Evolutionary conservation across 495 filamentous ascomycete species (phyloP).

Genomic region (Astrocystis sublimbata): DNA sequence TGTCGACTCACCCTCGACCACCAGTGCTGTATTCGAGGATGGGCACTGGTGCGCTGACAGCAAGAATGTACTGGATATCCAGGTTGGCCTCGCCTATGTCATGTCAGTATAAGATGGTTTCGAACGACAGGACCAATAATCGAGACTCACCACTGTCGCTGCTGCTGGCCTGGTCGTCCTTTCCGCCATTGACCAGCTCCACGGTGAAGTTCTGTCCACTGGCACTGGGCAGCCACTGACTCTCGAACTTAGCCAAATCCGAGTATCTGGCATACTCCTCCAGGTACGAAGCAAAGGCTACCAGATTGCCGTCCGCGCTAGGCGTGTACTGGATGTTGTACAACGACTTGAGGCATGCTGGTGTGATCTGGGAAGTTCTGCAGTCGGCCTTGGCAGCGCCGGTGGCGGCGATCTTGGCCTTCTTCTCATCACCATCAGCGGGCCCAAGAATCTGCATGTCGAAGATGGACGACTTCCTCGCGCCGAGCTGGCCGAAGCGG

Average conservation of each 20-base stretch:
- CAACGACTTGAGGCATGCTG: conserved; percentile 58
- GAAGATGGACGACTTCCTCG: conserved; percentile 33
- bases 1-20: conserved; percentile 49
- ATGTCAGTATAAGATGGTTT: conserved; percentile 7
- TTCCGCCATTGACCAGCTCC: conserved; percentile 55
- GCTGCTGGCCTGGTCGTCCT: conserved; percentile 52
- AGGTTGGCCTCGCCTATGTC: conserved; percentile 65
- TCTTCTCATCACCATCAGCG: conserved; percentile 23
- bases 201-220: conserved; percentile 55
- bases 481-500: conserved; percentile 46
- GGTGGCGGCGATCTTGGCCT: conserved; percentile 1
- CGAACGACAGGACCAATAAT: not conserved
- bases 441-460: conserved; percentile 36
- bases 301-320: conserved; percentile 46
- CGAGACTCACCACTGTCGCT: conserved; percentile 38
- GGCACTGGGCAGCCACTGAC: conserved; percentile 41
- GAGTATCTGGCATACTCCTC: conserved; percentile 50
- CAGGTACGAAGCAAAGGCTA: conserved; percentile 61
- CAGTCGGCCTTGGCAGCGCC: conserved; percentile 38
- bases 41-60: conserved; percentile 55
- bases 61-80: conserved; percentile 68
- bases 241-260: conserved; percentile 35
- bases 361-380: conserved; percentile 54
- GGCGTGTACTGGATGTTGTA: conserved; percentile 63
- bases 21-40: conserved; percentile 69